Evolutionary conservation across 2,329 filamentous ascomycete species (phyloP), one percentile per base, ranked within the genome.

Genomic region (Colletotrichum tabaci): DNA sequence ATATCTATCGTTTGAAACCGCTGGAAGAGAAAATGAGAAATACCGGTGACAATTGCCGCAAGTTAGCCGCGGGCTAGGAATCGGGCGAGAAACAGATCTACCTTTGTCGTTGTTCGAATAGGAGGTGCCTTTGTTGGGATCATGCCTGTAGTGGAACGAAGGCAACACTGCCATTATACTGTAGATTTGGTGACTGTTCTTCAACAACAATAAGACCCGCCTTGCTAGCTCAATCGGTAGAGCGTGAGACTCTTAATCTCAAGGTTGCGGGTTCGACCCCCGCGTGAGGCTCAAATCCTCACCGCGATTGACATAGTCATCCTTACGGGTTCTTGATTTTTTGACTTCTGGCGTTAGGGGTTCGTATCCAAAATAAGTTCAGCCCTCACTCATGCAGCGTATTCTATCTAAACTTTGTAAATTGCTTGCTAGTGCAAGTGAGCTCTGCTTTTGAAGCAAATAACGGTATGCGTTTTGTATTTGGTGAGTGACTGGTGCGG

Each of bases 171-270:
- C 21, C 23, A 50, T 23, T 21, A n/a, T 50, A 4, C 10, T 50
- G 47, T n/a, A 21, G 2, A 23, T 1, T 4, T 23, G 49, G 1
- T 1, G 1, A 7, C 2, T 23, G 23, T 10, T 13, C 6, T 46
- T 13, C 10, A 40, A 40, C 18, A 49, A 38, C 3, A 7, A 50
- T 12, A n/a, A 58, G 26, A 38, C 56, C 55, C 56, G 64, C 64
- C 55, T 66, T 66, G 55, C 64, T 66, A 66, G 64, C 64, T 66
- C 55, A 66, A 61, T 66, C 64, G 55, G 55, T 66, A 61, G 90
- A 92, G 89, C 89, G 89, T 91, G 86, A 90, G 89, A 91, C 90
- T 91, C 90, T 88, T 88, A 88, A 69, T 69, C 66, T 69, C 60
- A 69, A 69, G 66, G 66, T 69, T 69, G 61, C 60, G 66, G 66